Evolutionary conservation across 352 stramenopile species (phyloP).

Genomic region (Elongisporangium prolatum): DNA sequence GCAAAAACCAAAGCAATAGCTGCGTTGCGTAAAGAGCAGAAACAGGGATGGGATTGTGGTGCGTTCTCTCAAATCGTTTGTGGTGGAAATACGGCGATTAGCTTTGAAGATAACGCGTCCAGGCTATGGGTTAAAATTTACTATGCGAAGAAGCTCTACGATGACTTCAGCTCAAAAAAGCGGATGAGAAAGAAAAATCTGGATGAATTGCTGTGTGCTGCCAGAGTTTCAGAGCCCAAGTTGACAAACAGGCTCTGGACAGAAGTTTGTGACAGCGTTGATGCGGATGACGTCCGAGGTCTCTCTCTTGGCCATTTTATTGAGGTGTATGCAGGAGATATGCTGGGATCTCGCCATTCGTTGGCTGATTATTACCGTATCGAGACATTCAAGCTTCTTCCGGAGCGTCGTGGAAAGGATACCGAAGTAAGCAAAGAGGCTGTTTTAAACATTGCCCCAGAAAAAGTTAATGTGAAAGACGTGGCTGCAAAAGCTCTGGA

Average conservation of each 20-base stretch:
- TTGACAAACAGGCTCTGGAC: conserved; percentile 38
- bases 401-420: conserved; percentile 24
- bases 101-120: conserved; percentile 33
- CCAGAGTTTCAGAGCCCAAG: conserved; percentile 32
- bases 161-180: conserved; percentile 28
- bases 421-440: conserved; percentile 36
- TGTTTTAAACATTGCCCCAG: conserved; percentile 33
- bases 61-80: conserved; percentile 37
- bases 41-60: conserved; percentile 26
- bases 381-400: conserved; percentile 50
- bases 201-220: conserved; percentile 27
- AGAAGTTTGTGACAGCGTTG: conserved; percentile 32
- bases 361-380: conserved; percentile 53
- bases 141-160: conserved; percentile 48
- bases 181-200: conserved; percentile 40
- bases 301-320: conserved; percentile 33
- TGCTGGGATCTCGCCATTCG: conserved; percentile 34
- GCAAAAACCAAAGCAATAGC: conserved; percentile 20
- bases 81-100: conserved; percentile 19
- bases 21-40: conserved; percentile 13
- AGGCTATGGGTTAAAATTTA: conserved; percentile 43
- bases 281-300: conserved; percentile 23
- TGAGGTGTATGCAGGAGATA: conserved; percentile 28
- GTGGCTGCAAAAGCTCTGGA: conserved; percentile 37
- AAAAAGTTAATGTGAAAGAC: conserved; percentile 46